Base-by-base conservation (phyloP, 306 rosid species). In the Quercus variabilis region DNA sequence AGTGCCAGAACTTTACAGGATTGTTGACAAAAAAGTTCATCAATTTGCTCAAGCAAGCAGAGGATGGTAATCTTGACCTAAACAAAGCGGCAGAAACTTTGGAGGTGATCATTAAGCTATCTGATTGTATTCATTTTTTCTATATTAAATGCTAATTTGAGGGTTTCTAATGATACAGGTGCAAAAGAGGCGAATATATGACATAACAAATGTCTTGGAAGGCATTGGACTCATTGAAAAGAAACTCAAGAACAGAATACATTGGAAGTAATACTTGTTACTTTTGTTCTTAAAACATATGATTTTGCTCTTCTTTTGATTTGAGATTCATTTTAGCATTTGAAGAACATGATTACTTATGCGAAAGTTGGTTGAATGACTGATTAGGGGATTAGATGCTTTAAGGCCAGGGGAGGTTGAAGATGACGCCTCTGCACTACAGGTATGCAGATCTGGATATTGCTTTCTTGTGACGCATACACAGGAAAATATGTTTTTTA, bases 161-260 rank as follows among this genome's bases (percentile, higher is more conserved):
- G n/a, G 12, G 57, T 73, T 82, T 69, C 55, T 70, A 71, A 74
- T 81, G 71, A 55, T 63, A 67, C 87, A 96, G 99, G 99, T 96
- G 77, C 98, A 96, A 80, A 96, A 96, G 90, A 93, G 99, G 83
- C 91, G 99, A 80, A 96, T 96, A 84, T 96, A 96, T 83, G 99
- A 96, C 87, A 96, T 96, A 73, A 96, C 99, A 73, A 96, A 96
- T 81, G 99, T 96, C 78, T 81, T 96, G 90, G 99, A 96, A 89
- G 99, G 99, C 88, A 89, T 96, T 83, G 99, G 97, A 78, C 99
- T 96, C 81, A 96, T 96, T 20, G 99, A 96, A 90, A 96, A 96
- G 90, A 96, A 90, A 80, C 87, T 93, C 69, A 96, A 96, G 85
- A 96, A 96, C 87, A 91, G 90, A 78, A 93, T 96, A 80, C 97